A percentile compares a stretch with the other conserved stretches of the same genome.
Conservation (phyloP, 495 filamentous ascomycete species). For the Lasiosphaeriaceae sp. region DNA sequence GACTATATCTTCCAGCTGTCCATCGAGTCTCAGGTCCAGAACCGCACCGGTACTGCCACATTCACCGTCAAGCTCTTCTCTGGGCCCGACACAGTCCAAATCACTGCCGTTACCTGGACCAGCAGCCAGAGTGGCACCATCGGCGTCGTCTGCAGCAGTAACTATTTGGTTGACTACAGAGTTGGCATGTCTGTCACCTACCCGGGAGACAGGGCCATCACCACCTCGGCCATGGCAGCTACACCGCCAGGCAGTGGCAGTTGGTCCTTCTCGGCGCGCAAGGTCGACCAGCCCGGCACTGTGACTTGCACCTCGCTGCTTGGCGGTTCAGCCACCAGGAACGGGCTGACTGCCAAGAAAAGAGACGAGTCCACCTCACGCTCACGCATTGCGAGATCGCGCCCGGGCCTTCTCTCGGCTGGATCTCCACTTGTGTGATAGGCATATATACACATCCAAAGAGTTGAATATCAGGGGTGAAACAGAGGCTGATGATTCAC, state of each 20-base stretch:
- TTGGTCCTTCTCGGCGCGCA: constrained; percentile 15
- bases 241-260: constrained; percentile 16
- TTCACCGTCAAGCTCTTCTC: constrained; percentile 15
- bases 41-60: constrained; percentile 10
- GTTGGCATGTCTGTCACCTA: constrained; percentile 20
- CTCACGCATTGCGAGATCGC: no score
- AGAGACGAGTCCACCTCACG: no score
- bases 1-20: constrained; percentile 16
- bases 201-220: constrained; percentile 12
- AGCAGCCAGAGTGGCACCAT: constrained; percentile 17
- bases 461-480: no score
- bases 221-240: constrained; percentile 15
- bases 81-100: constrained; percentile 9
- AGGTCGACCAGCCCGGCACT: constrained; percentile 12
- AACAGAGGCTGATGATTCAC: no score
- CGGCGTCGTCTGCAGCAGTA: constrained; percentile 12
- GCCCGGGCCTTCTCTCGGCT: no score
- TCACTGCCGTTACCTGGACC: constrained; percentile 16
- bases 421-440: no score
- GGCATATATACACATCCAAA: no score
- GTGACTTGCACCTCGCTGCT: constrained; percentile 12
- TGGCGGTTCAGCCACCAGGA: constrained; percentile 1
- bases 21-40: constrained; percentile 11
- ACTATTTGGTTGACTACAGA: constrained; percentile 15
- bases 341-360: constrained; percentile 13